A percentile compares a stretch with the other conserved stretches of the same genome.
Evolutionary conservation across 2,329 filamentous ascomycete species (phyloP).

Genomic region (Botrytis tulipae): DNA sequence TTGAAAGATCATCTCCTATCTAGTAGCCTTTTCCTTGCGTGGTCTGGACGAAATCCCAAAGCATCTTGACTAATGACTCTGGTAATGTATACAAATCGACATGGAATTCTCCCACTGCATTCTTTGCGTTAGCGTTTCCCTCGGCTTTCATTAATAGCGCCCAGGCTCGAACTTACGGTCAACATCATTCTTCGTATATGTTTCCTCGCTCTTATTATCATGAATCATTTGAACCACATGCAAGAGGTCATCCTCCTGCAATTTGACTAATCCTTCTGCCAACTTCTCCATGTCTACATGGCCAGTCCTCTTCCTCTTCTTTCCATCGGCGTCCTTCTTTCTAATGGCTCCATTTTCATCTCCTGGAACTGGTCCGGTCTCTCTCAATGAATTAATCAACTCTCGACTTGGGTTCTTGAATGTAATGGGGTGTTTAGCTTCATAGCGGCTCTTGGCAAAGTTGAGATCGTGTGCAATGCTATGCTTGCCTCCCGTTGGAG

Average conservation of each 20-base stretch:
- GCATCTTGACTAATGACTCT: conserved; percentile 82
- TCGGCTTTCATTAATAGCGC: not conserved
- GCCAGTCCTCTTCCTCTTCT: conserved; percentile 63
- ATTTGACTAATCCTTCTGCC: conserved; percentile 83
- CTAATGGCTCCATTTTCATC: conserved; percentile 65
- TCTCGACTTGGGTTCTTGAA: conserved; percentile 93
- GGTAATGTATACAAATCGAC: conserved; percentile 98
- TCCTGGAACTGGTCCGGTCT: conserved; percentile 81
- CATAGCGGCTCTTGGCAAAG: conserved; percentile 79
- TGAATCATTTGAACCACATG: conserved; percentile 98
- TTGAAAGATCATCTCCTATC: not conserved
- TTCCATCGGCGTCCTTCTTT: conserved; percentile 63
- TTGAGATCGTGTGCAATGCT: conserved; percentile 85
- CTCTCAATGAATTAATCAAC: conserved; percentile 74
- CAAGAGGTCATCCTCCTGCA: conserved; percentile 88
- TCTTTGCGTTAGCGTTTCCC: not conserved
- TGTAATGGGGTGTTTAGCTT: conserved; percentile 73
- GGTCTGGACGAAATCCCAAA: conserved; percentile 76
- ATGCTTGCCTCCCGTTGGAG: conserved; percentile 82
- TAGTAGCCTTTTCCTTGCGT: not conserved
- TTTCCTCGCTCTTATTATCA: conserved; percentile 91
- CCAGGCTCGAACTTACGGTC: conserved; percentile 63
- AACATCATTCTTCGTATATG: conserved; percentile 95
- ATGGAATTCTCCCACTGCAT: conserved; percentile 87
- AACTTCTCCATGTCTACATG: conserved; percentile 92